These are phyloP conservation scores for Canavalia gladiata DNA, from an alignment of 306 rosid species.

Conservation along the genomic window DNA sequence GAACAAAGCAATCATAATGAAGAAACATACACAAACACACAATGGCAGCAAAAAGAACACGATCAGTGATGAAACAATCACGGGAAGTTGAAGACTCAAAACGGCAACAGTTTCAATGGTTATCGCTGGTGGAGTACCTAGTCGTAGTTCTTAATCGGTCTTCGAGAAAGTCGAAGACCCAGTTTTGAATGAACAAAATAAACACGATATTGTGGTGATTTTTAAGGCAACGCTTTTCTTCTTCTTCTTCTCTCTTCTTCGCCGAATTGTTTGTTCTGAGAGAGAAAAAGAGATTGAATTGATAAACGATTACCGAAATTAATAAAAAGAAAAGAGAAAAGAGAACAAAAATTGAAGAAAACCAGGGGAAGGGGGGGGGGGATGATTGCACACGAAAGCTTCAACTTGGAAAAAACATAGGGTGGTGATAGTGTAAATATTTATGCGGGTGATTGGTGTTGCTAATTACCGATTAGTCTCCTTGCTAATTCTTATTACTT, in stretches of 20 bases:
- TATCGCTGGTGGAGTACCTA: constrained; percentile 58
- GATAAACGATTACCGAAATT: constrained; percentile 41
- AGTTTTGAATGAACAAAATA: constrained; percentile 34
- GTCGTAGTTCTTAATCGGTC: constrained; percentile 66
- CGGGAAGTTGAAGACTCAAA: constrained; percentile 33
- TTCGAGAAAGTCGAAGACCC: constrained; percentile 60
- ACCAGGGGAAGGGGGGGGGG: constrained; percentile 40
- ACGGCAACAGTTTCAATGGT: constrained; percentile 45
- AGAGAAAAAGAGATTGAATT: constrained; percentile 45
- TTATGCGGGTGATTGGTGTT: constrained; percentile 30
- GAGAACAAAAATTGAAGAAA: constrained; percentile 38
- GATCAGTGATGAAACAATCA: constrained; percentile 49
- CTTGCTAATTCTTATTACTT: background rate
- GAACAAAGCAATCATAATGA: constrained; percentile 28
- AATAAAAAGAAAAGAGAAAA: background rate
- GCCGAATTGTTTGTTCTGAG: constrained; percentile 45
- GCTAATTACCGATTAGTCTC: constrained; percentile 42
- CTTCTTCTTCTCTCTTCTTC: constrained; percentile 44
- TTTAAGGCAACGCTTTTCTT: constrained; percentile 33
- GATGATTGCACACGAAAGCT: constrained; percentile 47
- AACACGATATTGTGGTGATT: constrained; percentile 39
- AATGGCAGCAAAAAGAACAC: constrained; percentile 47
- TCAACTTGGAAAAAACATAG: constrained; percentile 28
- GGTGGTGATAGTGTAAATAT: constrained; percentile 45
- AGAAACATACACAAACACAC: constrained; percentile 27